Percentiles rank a stretch among this genome's conserved stretches.
Conservation (phyloP, 2,329 filamentous ascomycete species). For the Purpureocillium lavendulum region DNA sequence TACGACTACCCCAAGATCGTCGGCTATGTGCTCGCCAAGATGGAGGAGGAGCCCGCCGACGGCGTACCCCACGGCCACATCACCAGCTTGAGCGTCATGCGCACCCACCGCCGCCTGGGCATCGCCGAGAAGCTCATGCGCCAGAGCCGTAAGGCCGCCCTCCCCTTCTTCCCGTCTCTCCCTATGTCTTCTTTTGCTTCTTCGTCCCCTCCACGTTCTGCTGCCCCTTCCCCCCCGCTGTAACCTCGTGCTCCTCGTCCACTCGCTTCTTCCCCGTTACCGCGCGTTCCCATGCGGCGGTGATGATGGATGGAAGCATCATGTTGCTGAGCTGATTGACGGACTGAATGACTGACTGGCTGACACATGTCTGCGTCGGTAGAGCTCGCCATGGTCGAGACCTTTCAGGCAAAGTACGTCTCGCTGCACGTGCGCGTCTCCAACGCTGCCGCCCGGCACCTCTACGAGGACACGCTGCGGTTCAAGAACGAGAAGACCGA, state of each 20-base stretch:
- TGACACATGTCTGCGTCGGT: too few species aligned
- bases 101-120: conserved; percentile 82
- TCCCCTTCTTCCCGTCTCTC: conserved; percentile 1
- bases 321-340: too few species aligned
- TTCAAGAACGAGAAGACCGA: conserved; percentile 85
- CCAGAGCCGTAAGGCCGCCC: conserved; percentile 80
- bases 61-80: conserved; percentile 93
- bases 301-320: too few species aligned
- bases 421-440: conserved; percentile 92
- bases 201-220: not conserved
- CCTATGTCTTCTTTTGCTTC: not conserved
- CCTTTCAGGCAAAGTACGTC: conserved; percentile 84
- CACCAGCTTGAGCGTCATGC: conserved; percentile 90
- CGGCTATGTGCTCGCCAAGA: conserved; percentile 98
- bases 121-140: conserved; percentile 97
- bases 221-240: not conserved
- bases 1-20: conserved; percentile 96
- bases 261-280: too few species aligned
- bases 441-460: conserved; percentile 81
- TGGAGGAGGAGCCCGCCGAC: conserved; percentile 95
- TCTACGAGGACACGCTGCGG: conserved; percentile 87
- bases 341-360: too few species aligned
- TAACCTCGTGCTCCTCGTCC: too few species aligned
- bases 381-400: conserved; percentile 97
- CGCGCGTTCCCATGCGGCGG: too few species aligned